Base-by-base conservation (phyloP, 1,284 basidiomycete genomes). In the Ustilago xerochloae region DNA sequence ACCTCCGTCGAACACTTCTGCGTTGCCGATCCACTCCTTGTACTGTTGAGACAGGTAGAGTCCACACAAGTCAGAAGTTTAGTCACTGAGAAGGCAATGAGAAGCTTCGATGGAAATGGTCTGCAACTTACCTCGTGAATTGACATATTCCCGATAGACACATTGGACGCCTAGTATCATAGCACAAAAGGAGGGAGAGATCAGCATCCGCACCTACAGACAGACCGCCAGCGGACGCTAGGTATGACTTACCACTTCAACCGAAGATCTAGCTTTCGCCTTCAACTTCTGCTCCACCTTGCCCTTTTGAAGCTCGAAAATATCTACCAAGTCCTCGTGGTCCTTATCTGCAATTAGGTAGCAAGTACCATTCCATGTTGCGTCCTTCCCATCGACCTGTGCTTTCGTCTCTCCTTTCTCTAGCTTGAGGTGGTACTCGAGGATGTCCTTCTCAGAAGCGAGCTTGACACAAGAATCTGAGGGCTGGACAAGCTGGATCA, bases 61-160 rank as follows among this genome's bases (percentile, higher is more conserved):
- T 35, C 33, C 33, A 16, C 33, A 35, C 9, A 16, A 35, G 33
- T 8, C 33, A 24, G 30, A 35, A 16, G 29, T 13, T 7, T 5
- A 6, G 45, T 6, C 13, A 18, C n/a, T n/a, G 18, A 36, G 30
- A 24, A 24, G 41, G 41, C 26, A 24, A 20, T 9, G 24, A 28
- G 28, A 10, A 38, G 33, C 38, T 22, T 6, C 26, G 29, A 13
- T 8, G 5, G 12, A 20, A 26, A 7, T 2, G n/a, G 7, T 36
- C 8, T 30, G 47, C 30, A 13, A 56, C 67, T 56, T 39, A 75
- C 73, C 49, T 75, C 73, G 28, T 71, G 49, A 35, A 75, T 39
- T 43, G 60, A 70, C 73, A 75, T 75, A 55, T 75, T 75, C 13
- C 68, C 64, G 15, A 75, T 50, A 3, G 73, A 71, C 33, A 75